These are phyloP conservation scores for Cicer cuneatum DNA, from an alignment of 306 rosid genomes.

Conservation along the genomic window DNA sequence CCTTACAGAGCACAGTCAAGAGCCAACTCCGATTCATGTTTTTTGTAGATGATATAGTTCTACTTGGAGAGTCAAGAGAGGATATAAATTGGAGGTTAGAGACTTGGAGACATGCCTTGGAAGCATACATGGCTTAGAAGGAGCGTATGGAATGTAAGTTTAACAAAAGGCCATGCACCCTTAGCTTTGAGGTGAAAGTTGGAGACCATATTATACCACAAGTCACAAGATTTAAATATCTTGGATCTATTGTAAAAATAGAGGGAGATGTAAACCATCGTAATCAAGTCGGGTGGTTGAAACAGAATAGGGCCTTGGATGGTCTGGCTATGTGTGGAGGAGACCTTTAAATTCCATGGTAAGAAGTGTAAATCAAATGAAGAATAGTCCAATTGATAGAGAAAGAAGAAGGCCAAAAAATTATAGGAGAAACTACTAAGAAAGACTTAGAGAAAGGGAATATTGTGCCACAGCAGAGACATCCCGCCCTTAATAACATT, in stretches of 20 bases:
- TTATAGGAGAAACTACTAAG: not conserved
- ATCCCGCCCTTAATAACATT: no score
- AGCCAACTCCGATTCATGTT: not conserved
- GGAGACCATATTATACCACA: not conserved
- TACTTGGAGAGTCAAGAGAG: not conserved
- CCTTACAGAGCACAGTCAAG: not conserved
- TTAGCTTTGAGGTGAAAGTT: constrained; percentile 1
- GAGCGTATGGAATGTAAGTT: not conserved
- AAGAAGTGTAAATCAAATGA: not conserved
- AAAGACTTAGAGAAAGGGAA: not conserved
- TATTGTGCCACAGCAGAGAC: no score
- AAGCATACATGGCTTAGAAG: not conserved
- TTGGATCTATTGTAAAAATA: not conserved
- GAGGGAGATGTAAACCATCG: not conserved
- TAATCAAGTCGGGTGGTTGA: not conserved
- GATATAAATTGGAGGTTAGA: not conserved
- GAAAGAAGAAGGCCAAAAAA: not conserved
- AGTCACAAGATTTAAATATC: constrained; percentile 7
- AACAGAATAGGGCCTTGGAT: not conserved
- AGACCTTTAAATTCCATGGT: not conserved
- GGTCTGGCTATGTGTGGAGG: not conserved
- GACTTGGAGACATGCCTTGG: not conserved
- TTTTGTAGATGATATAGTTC: not conserved
- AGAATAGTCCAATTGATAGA: not conserved
- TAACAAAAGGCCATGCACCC: not conserved